Conservation (phyloP, 139 green algal genomes). For the Spirogloea muscicola region DNA sequence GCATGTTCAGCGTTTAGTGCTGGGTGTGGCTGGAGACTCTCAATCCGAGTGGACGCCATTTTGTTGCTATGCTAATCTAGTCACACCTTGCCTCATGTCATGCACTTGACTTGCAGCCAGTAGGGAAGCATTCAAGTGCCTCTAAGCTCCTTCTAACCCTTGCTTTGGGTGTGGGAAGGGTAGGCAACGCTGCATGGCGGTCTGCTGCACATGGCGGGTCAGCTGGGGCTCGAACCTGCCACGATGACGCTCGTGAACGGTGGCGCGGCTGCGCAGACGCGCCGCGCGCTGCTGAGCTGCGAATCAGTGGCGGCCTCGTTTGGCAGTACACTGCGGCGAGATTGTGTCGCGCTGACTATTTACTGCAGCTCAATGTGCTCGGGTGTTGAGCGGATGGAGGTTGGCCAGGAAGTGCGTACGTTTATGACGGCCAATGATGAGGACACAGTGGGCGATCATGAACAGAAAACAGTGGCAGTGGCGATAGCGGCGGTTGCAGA, state of each 20-base stretch:
- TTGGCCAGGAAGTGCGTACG: not conserved
- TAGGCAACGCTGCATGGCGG: slow-evolving; percentile 2
- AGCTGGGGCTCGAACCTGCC: slow-evolving; percentile 37
- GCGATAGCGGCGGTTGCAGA: no score
- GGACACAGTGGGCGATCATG: not conserved
- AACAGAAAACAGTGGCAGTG: not conserved
- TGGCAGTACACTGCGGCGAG: not conserved
- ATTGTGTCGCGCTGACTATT: not conserved
- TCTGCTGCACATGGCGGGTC: slow-evolving; percentile 34
- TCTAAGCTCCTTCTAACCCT: not conserved
- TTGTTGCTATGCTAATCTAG: no score
- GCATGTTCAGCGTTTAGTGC: no score
- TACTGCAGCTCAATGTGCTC: not conserved
- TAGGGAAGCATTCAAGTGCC: no score
- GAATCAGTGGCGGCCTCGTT: slow-evolving; percentile 27
- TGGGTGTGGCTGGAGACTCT: no score
- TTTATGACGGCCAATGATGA: no score
- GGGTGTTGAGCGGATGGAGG: not conserved
- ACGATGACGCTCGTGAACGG: slow-evolving; percentile 32
- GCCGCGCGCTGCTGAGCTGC: slow-evolving; percentile 28
- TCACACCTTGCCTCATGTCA: no score
- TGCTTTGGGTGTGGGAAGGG: no score
- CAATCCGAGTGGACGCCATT: no score
- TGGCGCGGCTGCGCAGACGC: not conserved
- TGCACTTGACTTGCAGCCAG: no score